These are phyloP conservation scores for Talaromyces marneffei DNA, from an alignment of 2,329 filamentous ascomycete species.

Conservation along the genomic window DNA sequence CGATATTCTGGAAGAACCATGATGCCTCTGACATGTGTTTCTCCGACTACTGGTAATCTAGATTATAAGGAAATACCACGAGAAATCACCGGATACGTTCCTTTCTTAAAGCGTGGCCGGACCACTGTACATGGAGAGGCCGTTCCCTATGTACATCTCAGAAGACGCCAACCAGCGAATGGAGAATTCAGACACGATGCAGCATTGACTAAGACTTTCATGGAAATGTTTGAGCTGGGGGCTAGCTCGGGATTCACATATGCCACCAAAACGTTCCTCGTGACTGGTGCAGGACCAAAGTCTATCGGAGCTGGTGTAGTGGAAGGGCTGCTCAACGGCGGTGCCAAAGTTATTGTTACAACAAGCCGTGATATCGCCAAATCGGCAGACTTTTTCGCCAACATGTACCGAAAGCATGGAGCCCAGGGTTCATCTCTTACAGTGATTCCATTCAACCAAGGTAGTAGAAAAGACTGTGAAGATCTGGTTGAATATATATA, in stretches of 20 bases:
- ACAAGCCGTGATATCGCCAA: conserved; percentile 96
- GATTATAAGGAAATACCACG: conserved; percentile 84
- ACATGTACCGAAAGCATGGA: conserved; percentile 93
- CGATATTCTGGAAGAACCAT: conserved; percentile 40
- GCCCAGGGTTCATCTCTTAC: conserved; percentile 92
- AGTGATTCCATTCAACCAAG: conserved; percentile 97
- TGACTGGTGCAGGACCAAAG: conserved; percentile 95
- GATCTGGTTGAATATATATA: conserved; percentile 96
- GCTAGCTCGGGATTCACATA: conserved; percentile 78
- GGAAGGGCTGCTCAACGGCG: conserved; percentile 90
- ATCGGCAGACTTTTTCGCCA: conserved; percentile 97
- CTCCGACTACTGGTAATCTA: conserved; percentile 77
- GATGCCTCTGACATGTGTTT: not conserved
- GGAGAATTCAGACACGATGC: conserved; percentile 97
- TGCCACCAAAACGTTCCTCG: conserved; percentile 88
- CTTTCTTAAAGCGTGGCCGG: not conserved
- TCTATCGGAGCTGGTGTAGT: conserved; percentile 96
- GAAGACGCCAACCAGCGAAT: conserved; percentile 92
- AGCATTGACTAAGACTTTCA: conserved; percentile 86
- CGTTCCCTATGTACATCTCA: conserved; percentile 94
- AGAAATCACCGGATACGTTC: conserved; percentile 56
- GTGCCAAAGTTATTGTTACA: conserved; percentile 92
- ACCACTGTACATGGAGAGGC: conserved; percentile 61
- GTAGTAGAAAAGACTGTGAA: conserved; percentile 67
- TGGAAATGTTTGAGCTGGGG: conserved; percentile 83